Evolutionary conservation across 208 protist genomes (phyloP), one percentile per base, ranked within the genome.

Genomic region (Leishmania guyanensis): DNA sequence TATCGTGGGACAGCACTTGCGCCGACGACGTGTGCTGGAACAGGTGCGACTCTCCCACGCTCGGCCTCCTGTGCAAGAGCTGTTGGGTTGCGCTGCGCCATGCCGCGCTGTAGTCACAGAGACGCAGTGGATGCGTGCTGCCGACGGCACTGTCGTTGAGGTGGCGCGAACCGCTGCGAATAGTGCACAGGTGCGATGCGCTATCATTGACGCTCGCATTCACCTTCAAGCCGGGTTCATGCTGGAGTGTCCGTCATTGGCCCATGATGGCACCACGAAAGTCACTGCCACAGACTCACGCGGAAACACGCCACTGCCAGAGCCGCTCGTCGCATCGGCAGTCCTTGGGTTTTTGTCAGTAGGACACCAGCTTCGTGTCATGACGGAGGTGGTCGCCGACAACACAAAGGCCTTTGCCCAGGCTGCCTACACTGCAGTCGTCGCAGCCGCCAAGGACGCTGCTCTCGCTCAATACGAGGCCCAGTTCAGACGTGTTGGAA

Each of bases 381-480:
- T 92, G 60, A 88, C 90, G 50, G 89, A 92, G 56, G 91, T 95
- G 43, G 78, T 89, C 1, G 92, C 89, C 1, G 92, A 95, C 74
- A 95, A 96, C 86, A 81, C 81, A 5, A 64, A 73, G 56, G 94
- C 87, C 1, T 91, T 90, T 14, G 89, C 88, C 62, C 50, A 81
- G 14, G 88, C 77, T 1, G 72, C 85, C 5, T 90, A 95, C 77
- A 79, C 73, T 8, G 43, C 68, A 12, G 91, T 90, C 16, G 83
- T 94, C 14, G 88, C 87, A 36, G 73, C 77, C 14, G 94, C 91
- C 10, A 88, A 87, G 74, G 78, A 84, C 54, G 81, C 86, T 29
- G 94, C 94, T 5, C 82, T 87, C 71, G 81, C 78, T 20, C 91
- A 95, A 82, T 88, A 89, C 79, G 92, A 94, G 22, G 88, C 89